Evolutionary conservation across 1,284 basidiomycete genomes (phyloP).

Genomic region (Ceratobasidium sp.): DNA sequence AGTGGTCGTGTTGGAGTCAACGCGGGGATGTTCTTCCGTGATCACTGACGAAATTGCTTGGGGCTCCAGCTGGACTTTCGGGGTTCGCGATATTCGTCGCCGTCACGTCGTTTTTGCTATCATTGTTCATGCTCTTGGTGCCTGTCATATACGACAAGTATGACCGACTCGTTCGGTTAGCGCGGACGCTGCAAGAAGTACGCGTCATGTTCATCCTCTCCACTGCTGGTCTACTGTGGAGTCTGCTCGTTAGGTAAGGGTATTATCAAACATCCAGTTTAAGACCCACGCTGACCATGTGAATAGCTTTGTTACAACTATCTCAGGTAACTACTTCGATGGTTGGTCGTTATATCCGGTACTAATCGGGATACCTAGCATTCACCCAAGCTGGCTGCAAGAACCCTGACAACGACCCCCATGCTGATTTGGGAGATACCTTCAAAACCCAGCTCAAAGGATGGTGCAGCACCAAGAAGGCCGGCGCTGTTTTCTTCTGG

Average conservation of each 20-base stretch:
- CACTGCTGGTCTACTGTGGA: constrained; percentile 66
- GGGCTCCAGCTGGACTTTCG: constrained; percentile 73
- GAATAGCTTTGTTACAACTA: constrained; percentile 55
- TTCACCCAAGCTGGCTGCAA: constrained; percentile 87
- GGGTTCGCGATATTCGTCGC: constrained; percentile 85
- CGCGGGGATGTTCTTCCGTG: not conserved
- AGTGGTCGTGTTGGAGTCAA: constrained; percentile 49
- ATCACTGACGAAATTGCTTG: constrained; percentile 19
- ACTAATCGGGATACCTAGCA: constrained; percentile 61
- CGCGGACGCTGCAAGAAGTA: constrained; percentile 78
- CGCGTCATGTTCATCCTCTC: constrained; percentile 83
- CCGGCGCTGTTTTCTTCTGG: constrained; percentile 87
- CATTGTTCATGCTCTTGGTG: constrained; percentile 72
- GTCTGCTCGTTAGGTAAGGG: constrained; percentile 77
- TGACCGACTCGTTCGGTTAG: constrained; percentile 75
- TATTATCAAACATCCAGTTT: constrained; percentile 18
- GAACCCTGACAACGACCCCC: constrained; percentile 72
- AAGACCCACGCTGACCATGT: constrained; percentile 17
- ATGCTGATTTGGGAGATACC: constrained; percentile 67
- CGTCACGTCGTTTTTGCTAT: constrained; percentile 70
- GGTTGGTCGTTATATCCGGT: not conserved
- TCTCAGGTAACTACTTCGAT: constrained; percentile 42
- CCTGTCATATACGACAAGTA: constrained; percentile 87
- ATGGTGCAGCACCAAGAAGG: constrained; percentile 91
- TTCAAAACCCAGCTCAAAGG: constrained; percentile 72